Evolutionary conservation across 2,329 filamentous ascomycete genomes (phyloP).

Genomic region (Sodiomyces alkalinus): DNA sequence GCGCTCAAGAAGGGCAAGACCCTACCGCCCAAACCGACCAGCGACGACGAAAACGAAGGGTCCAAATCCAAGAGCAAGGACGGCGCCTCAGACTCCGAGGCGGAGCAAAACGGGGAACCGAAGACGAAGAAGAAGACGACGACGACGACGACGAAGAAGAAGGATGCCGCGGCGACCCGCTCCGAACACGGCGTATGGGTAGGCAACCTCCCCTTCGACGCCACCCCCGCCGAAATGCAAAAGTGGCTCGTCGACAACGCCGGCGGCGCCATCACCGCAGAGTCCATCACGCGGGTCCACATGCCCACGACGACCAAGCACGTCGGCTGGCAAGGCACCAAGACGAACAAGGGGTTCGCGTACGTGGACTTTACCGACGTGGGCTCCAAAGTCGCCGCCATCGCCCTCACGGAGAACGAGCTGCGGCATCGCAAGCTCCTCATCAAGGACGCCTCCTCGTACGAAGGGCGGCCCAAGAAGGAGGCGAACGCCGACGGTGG

Average conservation of each 20-base stretch:
- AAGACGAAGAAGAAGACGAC: constrained; percentile 21
- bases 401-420: constrained; percentile 74
- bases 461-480: constrained; percentile 75
- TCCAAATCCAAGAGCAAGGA: constrained; percentile 19
- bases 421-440: constrained; percentile 64
- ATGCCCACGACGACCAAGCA: constrained; percentile 46
- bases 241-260: constrained; percentile 65
- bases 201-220: constrained; percentile 79
- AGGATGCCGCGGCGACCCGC: constrained; percentile 33
- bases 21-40: constrained; percentile 28
- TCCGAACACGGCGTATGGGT: constrained; percentile 88
- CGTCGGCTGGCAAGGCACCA: constrained; percentile 18
- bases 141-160: no score
- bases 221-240: constrained; percentile 59
- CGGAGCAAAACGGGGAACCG: no score
- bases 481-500: constrained; percentile 17
- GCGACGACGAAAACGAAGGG: constrained; percentile 24
- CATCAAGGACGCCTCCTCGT: constrained; percentile 86
- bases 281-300: constrained; percentile 72
- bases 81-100: constrained; percentile 15
- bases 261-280: constrained; percentile 47
- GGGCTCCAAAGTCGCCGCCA: constrained; percentile 56
- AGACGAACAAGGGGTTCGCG: constrained; percentile 78
- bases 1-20: constrained; percentile 72
- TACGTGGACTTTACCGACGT: constrained; percentile 81